These are phyloP conservation scores for Mycena sp. DNA, from an alignment of 1,284 basidiomycete species.

Conservation along the genomic window DNA sequence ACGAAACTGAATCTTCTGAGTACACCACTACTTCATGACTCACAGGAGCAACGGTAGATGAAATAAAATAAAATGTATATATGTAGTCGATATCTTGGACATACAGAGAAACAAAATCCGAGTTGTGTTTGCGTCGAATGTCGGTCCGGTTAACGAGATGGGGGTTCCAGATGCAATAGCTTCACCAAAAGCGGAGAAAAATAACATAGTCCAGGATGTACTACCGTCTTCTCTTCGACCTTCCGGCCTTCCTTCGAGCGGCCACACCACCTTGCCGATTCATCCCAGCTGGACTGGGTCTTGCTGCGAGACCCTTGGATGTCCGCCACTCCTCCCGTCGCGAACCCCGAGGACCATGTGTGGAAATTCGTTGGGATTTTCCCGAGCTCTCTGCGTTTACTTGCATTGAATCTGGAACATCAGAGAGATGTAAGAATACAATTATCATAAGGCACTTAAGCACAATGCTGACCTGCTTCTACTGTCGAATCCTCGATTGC, in stretches of 20 bases:
- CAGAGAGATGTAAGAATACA: neutral
- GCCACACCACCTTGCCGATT: conserved; percentile 73
- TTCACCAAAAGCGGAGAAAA: too few relatives aligned
- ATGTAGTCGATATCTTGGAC: conserved; percentile 13
- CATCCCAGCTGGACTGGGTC: conserved; percentile 61
- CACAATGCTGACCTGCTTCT: conserved; percentile 32
- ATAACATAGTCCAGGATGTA: too few relatives aligned
- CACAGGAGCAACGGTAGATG: too few relatives aligned
- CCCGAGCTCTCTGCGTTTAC: conserved; percentile 39
- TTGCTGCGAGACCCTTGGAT: conserved; percentile 72
- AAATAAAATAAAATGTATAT: neutral
- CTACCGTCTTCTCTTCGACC: conserved; percentile 74
- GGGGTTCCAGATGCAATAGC: too few relatives aligned
- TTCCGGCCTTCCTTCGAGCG: conserved; percentile 70
- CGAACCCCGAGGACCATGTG: conserved; percentile 77
- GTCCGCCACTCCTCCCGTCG: conserved; percentile 78
- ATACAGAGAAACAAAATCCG: neutral
- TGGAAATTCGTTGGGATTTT: conserved; percentile 67
- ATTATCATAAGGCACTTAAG: conserved; percentile 33
- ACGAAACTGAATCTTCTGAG: conserved; percentile 20
- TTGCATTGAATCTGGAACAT: conserved; percentile 26
- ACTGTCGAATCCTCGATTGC: conserved; percentile 26
- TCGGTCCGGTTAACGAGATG: too few relatives aligned
- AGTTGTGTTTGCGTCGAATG: neutral
- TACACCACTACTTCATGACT: conserved; percentile 13